Percentiles rank a stretch among this genome's conserved stretches.
phyloP scores from a whole-genome alignment of 306 rosid genomes.

The Trichosanthes cucumerina region DNA sequence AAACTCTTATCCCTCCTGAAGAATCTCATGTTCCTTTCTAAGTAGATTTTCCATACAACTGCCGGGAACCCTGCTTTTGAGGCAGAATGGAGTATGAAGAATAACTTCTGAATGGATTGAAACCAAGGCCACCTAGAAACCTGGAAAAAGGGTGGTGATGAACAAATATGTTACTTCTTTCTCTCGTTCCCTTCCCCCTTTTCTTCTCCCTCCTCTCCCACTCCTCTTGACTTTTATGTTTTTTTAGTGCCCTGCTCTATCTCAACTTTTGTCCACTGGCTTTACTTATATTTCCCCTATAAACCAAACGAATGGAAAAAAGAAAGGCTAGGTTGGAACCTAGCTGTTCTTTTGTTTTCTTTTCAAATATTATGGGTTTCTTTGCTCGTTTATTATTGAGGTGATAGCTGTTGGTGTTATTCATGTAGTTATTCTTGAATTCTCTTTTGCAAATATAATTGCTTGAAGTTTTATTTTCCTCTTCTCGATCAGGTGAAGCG shows the following conservation, averaged over 20 bases:
- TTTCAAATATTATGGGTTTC: neutral
- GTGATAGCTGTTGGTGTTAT: neutral
- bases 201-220: neutral
- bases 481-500: slow-evolving; percentile 49
- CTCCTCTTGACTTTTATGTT: neutral
- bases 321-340: neutral
- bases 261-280: neutral
- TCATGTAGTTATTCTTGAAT: neutral
- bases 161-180: neutral
- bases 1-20: neutral
- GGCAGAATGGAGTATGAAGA: neutral
- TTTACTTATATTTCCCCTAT: neutral
- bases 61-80: neutral
- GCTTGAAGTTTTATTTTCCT: neutral
- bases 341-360: neutral
- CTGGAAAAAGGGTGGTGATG: neutral
- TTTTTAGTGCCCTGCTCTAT: neutral
- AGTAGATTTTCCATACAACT: neutral
- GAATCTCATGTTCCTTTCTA: neutral
- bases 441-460: neutral
- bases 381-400: neutral
- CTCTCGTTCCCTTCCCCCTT: neutral
- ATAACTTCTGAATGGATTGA: neutral
- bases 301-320: neutral
- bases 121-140: neutral